phyloP scores from a whole-genome alignment of 192 early-diverging fungal genomes.

The Entophlyctis helioformis region DNA sequence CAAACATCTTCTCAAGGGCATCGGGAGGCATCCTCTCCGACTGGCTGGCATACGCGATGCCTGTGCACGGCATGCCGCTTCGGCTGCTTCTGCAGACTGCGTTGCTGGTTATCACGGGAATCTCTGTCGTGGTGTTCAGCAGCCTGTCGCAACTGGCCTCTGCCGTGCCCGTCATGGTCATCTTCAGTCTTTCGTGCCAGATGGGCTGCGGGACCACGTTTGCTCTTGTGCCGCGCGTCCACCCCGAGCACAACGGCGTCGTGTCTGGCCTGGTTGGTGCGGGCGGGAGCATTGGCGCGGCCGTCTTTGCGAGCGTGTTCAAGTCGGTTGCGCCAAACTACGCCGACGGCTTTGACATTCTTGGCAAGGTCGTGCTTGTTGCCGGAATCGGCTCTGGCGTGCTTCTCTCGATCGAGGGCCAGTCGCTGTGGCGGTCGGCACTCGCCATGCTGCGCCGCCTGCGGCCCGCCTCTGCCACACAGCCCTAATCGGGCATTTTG shows the following conservation, averaged over 20 bases:
- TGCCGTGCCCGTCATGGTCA: slow-evolving; percentile 29
- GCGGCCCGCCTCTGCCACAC: too few species aligned
- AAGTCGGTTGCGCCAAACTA: slow-evolving; percentile 16
- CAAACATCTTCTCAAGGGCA: slow-evolving; percentile 55
- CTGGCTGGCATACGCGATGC: too few species aligned
- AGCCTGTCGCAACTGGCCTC: slow-evolving; percentile 16
- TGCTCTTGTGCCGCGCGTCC: slow-evolving; percentile 47
- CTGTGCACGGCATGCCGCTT: slow-evolving; percentile 23
- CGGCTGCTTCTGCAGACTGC: slow-evolving; percentile 32
- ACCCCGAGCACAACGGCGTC: slow-evolving; percentile 25
- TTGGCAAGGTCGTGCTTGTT: slow-evolving; percentile 26
- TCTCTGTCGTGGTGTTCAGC: slow-evolving; percentile 36
- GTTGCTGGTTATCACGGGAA: slow-evolving; percentile 30
- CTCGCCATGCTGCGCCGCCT: too few species aligned
- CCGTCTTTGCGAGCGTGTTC: slow-evolving; percentile 41
- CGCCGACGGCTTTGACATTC: slow-evolving; percentile 22
- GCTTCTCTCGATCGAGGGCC: too few species aligned
- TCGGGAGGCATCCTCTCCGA: slow-evolving; percentile 49
- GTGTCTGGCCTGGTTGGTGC: slow-evolving; percentile 50
- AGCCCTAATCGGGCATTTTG: too few species aligned
- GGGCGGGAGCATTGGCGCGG: slow-evolving; percentile 47
- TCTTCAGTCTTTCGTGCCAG: slow-evolving; percentile 42
- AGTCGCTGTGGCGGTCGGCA: too few species aligned
- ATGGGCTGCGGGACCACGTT: slow-evolving; percentile 45
- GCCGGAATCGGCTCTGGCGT: too few species aligned